Base-by-base conservation (phyloP, 352 stramenopile genomes). In the Phytophthora sojae region DNA sequence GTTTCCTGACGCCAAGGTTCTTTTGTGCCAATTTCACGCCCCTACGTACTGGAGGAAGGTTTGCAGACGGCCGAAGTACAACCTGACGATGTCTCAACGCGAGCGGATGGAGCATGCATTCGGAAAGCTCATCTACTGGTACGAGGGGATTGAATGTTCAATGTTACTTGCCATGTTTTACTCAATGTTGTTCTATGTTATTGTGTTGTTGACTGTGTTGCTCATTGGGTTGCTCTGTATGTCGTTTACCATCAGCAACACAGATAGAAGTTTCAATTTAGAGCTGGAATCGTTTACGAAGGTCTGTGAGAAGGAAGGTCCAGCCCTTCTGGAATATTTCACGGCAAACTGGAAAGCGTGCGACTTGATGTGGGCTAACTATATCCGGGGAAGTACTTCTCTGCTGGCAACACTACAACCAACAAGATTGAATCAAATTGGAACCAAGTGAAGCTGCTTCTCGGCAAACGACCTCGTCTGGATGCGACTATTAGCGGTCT, bases 371-470 rank as follows among this genome's bases (percentile, higher is more conserved):
- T 74, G 59, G 65, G 44, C 56, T 19, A 72, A 73, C 19, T 39
- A 65, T 45, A n/a, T 57, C 11, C 26, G 61, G 3, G 61, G 0
- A 25, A 9, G 6, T 73, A 35, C 30, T 75, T 79, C 39, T 58
- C 62, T 4, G 62, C 56, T 1, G 71, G 61, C 0, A 73, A 72
- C 15, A 72, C 61, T 2, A 79, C 67, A 3, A 73, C 67, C 17
- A 79, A 79, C 23, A 37, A 61, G 1, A 70, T 79, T 12, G 57
- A 76, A 45, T 45, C 45, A 4, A 79, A 76, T 19, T 73, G 58
- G 39, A 71, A 76, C 14, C 58, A 70, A 12, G 15, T 79, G 4
- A 79, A 79, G 52, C 17, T 69, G 0, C 50, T 73, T 6, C 21
- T 69, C 6, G 55, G 61, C 0, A 57, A 62, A 17, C 49, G 57